A percentile compares a stretch with the other conserved stretches of the same genome.
Conservation (phyloP, 805 yeast genomes). For the baker's yeast (Saccharomyces cerevisiae) region DNA sequence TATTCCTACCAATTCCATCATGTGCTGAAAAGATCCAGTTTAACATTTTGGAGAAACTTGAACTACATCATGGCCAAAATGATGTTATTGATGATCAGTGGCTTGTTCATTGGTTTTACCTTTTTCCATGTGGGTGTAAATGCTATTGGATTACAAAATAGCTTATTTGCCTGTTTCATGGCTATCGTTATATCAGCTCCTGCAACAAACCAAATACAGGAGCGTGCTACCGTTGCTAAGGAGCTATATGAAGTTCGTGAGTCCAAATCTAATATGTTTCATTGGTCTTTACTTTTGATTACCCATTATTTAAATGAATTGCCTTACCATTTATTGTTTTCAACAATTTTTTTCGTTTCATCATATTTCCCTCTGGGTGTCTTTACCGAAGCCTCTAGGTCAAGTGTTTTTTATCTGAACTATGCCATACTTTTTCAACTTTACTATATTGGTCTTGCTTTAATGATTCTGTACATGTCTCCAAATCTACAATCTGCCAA, state of each 20-base stretch:
- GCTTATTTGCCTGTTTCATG: constrained; percentile 33
- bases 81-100: constrained; percentile 36
- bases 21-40: constrained; percentile 26
- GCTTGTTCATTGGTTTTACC: constrained; percentile 47
- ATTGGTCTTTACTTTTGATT: constrained; percentile 33
- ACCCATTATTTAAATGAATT: constrained; percentile 31
- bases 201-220: constrained; percentile 34
- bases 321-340: constrained; percentile 28
- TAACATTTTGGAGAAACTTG: constrained; percentile 35
- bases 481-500: constrained; percentile 26
- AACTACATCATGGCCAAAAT: constrained; percentile 36
- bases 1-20: constrained; percentile 27
- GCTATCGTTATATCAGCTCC: constrained; percentile 35
- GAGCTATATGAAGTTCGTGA: constrained; percentile 37
- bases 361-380: constrained; percentile 36
- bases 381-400: constrained; percentile 27
- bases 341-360: constrained; percentile 29
- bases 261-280: constrained; percentile 35
- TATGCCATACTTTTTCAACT: constrained; percentile 38
- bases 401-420: constrained; percentile 46
- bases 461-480: constrained; percentile 25
- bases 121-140: constrained; percentile 46
- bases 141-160: constrained; percentile 34
- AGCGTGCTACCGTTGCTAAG: constrained; percentile 31
- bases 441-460: constrained; percentile 34